Base-by-base conservation (phyloP, 441 rosid genomes). In the Jatropha multifida region DNA sequence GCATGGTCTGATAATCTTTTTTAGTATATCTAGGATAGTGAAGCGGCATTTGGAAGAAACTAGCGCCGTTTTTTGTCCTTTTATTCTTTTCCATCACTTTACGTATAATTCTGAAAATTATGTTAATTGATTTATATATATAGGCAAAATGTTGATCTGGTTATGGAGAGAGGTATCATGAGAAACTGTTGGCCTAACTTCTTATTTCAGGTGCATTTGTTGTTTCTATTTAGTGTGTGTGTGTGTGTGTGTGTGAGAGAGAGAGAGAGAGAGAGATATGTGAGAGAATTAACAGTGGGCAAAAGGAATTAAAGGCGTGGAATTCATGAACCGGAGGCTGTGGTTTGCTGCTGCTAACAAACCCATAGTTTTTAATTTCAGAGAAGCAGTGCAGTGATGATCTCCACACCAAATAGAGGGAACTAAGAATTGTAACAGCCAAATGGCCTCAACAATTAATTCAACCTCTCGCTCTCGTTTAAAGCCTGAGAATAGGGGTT, bases 1-100 rank as follows among this genome's bases (percentile, higher is more conserved):
- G 80, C 87, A 84, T 80, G 72, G 32, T 69, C 41, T 79, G 55
- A 44, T 79, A 84, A 64, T 84, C 84, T 5, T 71, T 71, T 63
- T 74, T 80, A 15, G 79, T 81, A 79, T 74, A 85, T 58, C 81
- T 84, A 26, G 65, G 41, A 38, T 0, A 87, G 42, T 86, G 86
- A 68, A 87, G 86, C 4, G 93, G 91, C 85, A 87, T 85, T 78
- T 84, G 86, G 71, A 89, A 89, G 77, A 41, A 58, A 14, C 14
- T 48, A 8, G 17, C 27, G 14, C 2, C 13, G 17, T 3, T 68
- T 37, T 41, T 42, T 6, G 44, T 71, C 18, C 68, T 64, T 42
- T 74, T 81, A 55, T 48, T 65, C 59, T 71, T 67, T 61, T 77
- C 77, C 81, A 75, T 73, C 2, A 3, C 27, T 58, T 9, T 58